phyloP scores from a whole-genome alignment of 208 protist species.

The Acanthamoeba culbertsoni region DNA sequence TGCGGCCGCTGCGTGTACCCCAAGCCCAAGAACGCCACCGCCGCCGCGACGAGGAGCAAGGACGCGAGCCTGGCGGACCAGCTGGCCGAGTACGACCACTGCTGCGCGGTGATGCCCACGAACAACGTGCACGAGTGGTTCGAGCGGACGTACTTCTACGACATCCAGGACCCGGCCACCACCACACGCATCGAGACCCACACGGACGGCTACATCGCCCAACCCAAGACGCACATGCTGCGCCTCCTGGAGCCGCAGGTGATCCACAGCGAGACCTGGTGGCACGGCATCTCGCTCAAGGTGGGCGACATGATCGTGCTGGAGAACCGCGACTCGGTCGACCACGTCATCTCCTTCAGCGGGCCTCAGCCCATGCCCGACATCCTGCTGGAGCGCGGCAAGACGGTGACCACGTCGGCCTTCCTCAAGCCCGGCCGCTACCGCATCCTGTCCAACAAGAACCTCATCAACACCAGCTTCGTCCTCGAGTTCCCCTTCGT shows the following conservation, averaged over 20 bases:
- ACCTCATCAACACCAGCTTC: conserved; percentile 47
- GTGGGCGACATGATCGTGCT: conserved; percentile 4
- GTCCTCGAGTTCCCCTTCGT: background rate
- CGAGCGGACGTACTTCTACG: background rate
- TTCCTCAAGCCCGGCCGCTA: conserved; percentile 36
- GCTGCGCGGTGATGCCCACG: background rate
- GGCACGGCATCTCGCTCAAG: background rate
- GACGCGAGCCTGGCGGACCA: background rate
- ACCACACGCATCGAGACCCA: background rate
- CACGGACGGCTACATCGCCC: background rate
- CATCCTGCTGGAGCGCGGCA: background rate
- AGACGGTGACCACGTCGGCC: background rate
- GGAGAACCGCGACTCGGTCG: background rate
- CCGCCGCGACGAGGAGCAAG: background rate
- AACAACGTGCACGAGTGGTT: conserved; percentile 18
- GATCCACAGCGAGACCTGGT: background rate
- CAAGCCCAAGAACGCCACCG: background rate
- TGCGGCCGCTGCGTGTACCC: conserved; percentile 24
- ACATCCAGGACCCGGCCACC: background rate
- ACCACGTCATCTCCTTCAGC: conserved; percentile 39
- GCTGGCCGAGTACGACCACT: background rate
- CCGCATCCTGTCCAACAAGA: background rate
- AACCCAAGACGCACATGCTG: background rate
- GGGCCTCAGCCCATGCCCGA: conserved; percentile 3
- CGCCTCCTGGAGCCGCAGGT: background rate